phyloP scores from a whole-genome alignment of 176 grass and related monocot species.

The Eleusine coracana region DNA sequence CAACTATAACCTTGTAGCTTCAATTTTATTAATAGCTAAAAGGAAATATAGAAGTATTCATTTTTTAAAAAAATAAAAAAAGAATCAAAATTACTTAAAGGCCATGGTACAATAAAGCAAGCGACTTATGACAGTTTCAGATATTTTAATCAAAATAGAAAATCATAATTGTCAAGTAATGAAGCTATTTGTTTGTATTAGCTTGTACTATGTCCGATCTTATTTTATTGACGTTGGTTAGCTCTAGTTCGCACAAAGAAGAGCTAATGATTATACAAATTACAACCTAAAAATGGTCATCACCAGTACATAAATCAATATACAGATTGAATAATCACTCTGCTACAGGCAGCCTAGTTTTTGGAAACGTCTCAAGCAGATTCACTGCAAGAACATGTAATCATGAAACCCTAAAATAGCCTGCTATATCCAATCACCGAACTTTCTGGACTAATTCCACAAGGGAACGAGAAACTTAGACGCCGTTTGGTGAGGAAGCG shows the following conservation, averaged over 20 bases:
- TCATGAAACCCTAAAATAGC: constrained; percentile 14
- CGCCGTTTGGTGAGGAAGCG: constrained; percentile 6
- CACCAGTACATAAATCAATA: constrained; percentile 1
- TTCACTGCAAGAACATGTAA: constrained; percentile 1
- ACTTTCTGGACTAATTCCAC: neutral
- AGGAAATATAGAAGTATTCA: neutral
- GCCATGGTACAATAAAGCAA: constrained; percentile 6
- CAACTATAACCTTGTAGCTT: constrained; percentile 3
- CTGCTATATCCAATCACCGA: neutral
- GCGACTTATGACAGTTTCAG: neutral
- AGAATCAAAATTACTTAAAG: neutral
- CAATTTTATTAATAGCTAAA: neutral
- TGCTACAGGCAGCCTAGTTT: neutral
- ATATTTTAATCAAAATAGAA: constrained; percentile 4
- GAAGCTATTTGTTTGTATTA: neutral
- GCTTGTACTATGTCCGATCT: neutral
- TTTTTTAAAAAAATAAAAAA: neutral
- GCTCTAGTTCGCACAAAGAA: neutral
- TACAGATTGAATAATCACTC: constrained; percentile 22
- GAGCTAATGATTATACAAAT: neutral
- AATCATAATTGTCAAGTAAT: constrained; percentile 8
- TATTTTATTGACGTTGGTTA: neutral
- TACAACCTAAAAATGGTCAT: constrained; percentile 4
- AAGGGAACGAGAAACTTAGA: neutral
- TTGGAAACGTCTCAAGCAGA: neutral